A percentile compares a stretch with the other conserved stretches of the same genome.
Evolutionary conservation across 345 rosid genomes (phyloP).

Genomic region (Pugionium cornutum): DNA sequence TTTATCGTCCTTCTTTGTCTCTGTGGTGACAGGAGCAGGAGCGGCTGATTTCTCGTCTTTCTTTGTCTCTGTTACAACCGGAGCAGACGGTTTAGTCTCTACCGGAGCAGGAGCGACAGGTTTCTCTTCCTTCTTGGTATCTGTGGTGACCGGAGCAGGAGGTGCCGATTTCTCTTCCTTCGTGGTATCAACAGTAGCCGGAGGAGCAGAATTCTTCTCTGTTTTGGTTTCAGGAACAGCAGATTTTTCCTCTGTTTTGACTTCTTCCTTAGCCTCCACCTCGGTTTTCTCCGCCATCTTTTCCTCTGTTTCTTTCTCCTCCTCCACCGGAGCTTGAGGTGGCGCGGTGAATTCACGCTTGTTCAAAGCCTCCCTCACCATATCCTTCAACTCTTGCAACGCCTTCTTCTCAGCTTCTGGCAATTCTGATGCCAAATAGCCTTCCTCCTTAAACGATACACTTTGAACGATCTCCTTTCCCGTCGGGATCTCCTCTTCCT

Average conservation of each 20-base stretch:
- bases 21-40: neutral
- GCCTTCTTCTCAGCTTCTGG: conserved; percentile 56
- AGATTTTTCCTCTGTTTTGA: conserved; percentile 28
- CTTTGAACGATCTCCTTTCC: conserved; percentile 41
- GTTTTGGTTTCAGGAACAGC: conserved; percentile 22
- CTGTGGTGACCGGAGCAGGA: conserved; percentile 5
- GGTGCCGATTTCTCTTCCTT: conserved; percentile 14
- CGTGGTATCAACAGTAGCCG: conserved; percentile 9
- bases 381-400: conserved; percentile 51
- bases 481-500: conserved; percentile 21
- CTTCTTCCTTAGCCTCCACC: neutral
- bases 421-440: conserved; percentile 55
- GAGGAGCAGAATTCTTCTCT: conserved; percentile 29
- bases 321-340: conserved; percentile 31
- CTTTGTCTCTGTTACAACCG: conserved; percentile 21
- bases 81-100: conserved; percentile 17
- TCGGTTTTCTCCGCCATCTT: conserved; percentile 11
- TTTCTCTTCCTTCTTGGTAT: conserved; percentile 25
- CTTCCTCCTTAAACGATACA: conserved; percentile 68
- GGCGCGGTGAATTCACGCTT: conserved; percentile 52
- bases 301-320: conserved; percentile 38
- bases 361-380: conserved; percentile 59
- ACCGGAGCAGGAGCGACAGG: neutral
- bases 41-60: conserved; percentile 21
- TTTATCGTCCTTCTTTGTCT: conserved; percentile 33